Evolutionary conservation across 2,329 filamentous ascomycete genomes (phyloP).

Genomic region (Colletotrichum sp.): DNA sequence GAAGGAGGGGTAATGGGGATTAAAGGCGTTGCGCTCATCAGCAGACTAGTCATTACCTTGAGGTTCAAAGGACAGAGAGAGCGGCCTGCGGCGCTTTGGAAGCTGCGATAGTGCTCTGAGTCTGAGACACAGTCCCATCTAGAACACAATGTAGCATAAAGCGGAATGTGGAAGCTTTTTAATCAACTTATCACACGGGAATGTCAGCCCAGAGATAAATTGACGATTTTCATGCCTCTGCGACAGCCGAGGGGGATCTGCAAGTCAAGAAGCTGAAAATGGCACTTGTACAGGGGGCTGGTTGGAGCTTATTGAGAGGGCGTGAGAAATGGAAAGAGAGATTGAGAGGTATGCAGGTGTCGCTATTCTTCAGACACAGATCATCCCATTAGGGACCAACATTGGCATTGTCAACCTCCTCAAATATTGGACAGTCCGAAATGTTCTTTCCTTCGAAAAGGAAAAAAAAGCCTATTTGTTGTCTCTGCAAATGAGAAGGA

Average conservation of each 20-base stretch:
- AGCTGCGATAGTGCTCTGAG: not conserved
- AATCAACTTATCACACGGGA: not conserved
- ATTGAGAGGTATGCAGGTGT: not conserved
- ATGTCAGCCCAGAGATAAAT: not conserved
- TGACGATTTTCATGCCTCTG: not conserved
- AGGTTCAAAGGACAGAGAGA: not conserved
- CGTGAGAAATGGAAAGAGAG: not conserved
- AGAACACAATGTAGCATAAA: not conserved
- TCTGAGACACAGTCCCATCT: not conserved
- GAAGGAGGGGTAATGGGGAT: not conserved
- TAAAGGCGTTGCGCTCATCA: not conserved
- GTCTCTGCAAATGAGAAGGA: not conserved
- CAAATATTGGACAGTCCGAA: not conserved
- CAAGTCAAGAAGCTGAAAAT: not conserved
- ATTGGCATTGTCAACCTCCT: not conserved
- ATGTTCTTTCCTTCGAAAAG: not conserved
- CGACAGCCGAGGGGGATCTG: not conserved
- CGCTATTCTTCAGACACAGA: slow-evolving; percentile 4
- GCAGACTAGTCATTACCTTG: not conserved
- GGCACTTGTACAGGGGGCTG: not conserved
- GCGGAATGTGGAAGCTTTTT: not conserved
- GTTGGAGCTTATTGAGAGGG: not conserved
- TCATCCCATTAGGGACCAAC: not conserved
- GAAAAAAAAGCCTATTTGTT: not conserved
- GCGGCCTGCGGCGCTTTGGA: not conserved